Conservation (phyloP, 768 basidiomycete species). For the Boletales sp. region DNA sequence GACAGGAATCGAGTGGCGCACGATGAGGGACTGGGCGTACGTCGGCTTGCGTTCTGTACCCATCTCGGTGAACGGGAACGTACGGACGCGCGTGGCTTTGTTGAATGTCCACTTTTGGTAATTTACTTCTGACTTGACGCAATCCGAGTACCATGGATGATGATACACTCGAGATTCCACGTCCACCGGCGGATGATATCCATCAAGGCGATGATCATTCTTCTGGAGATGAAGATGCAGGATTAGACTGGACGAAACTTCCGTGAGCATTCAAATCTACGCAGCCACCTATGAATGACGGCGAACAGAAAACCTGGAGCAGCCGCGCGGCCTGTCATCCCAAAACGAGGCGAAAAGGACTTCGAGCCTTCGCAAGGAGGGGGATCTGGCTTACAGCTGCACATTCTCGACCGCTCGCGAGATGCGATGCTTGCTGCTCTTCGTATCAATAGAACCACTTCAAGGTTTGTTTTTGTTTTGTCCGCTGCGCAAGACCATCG, state of each 20-base stretch:
- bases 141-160: slow-evolving; percentile 63
- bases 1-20: slow-evolving; percentile 24
- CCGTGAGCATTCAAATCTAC: slow-evolving; percentile 39
- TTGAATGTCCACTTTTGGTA: slow-evolving; percentile 14
- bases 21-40: slow-evolving; percentile 46
- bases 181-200: slow-evolving; percentile 7
- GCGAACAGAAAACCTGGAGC: slow-evolving; percentile 19
- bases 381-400: slow-evolving; percentile 74
- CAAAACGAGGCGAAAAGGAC: slow-evolving; percentile 96
- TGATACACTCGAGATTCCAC: slow-evolving; percentile 46
- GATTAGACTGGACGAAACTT: slow-evolving; percentile 80
- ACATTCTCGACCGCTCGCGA: slow-evolving; percentile 76
- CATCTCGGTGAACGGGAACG: slow-evolving; percentile 15
- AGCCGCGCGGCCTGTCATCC: slow-evolving; percentile 66
- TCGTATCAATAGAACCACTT: slow-evolving; percentile 66
- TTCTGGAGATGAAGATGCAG: slow-evolving; percentile 72
- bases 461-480: slow-evolving; percentile 51
- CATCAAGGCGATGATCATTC: slow-evolving; percentile 42
- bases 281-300: slow-evolving; percentile 3
- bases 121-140: not conserved
- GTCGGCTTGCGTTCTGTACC: slow-evolving; percentile 34
- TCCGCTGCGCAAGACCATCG: not conserved
- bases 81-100: not conserved
- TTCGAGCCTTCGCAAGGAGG: slow-evolving; percentile 74
- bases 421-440: slow-evolving; percentile 87